Conservation (phyloP, 2,329 filamentous ascomycete species). For the Trichoderma brevicompactum region DNA sequence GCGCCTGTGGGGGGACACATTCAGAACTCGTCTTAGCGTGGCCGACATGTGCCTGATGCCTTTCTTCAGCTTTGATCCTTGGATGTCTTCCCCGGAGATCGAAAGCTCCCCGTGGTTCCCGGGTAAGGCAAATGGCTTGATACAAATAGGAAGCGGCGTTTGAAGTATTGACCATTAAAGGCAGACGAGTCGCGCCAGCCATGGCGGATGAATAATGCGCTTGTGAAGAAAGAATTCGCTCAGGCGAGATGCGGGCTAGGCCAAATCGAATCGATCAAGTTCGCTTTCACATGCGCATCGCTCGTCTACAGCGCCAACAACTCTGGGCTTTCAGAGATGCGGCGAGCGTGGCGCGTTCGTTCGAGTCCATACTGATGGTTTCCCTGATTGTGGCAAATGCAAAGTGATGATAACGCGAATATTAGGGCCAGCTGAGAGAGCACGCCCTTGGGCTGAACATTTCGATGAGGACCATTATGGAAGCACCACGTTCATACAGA, state of each 20-base stretch:
- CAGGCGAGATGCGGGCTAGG: background rate
- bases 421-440: too few relatives aligned
- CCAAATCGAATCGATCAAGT: background rate
- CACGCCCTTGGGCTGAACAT: too few relatives aligned
- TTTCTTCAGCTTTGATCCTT: slow-evolving; percentile 5
- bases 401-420: too few relatives aligned
- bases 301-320: background rate
- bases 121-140: background rate
- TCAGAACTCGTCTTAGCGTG: slow-evolving; percentile 18
- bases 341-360: background rate
- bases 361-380: background rate
- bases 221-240: background rate
- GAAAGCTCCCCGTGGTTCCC: slow-evolving; percentile 12
- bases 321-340: background rate
- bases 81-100: slow-evolving; percentile 11
- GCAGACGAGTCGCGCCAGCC: background rate
- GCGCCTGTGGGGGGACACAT: slow-evolving; percentile 25
- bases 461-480: too few relatives aligned
- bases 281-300: slow-evolving; percentile 14
- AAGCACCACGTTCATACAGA: too few relatives aligned
- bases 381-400: too few relatives aligned
- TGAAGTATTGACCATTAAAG: background rate
- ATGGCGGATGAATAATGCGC: background rate
- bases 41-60: slow-evolving; percentile 26
- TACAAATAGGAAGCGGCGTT: background rate